These are phyloP conservation scores for Fragaria nilgerrensis DNA, from an alignment of 306 rosid genomes.

Conservation along the genomic window DNA sequence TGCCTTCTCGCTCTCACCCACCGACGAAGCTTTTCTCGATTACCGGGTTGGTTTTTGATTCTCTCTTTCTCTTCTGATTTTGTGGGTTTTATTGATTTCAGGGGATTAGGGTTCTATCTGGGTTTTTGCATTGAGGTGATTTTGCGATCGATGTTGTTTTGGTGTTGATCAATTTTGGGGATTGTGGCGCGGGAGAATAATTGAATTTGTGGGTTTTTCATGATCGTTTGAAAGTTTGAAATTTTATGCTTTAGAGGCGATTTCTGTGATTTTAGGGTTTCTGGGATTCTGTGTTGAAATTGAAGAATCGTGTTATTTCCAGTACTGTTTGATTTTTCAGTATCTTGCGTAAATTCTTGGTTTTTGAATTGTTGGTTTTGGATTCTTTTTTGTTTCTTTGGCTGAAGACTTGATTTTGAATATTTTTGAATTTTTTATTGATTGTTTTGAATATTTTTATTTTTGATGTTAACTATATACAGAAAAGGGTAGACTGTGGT, in stretches of 20 bases:
- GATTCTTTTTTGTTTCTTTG: background rate
- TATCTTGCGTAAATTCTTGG: background rate
- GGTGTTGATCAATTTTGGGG: background rate
- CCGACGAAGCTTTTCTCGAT: background rate
- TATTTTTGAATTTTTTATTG: background rate
- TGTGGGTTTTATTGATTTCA: background rate
- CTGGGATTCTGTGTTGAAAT: background rate
- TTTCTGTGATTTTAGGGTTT: background rate
- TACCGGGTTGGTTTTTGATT: conserved; percentile 12
- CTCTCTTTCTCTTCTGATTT: background rate
- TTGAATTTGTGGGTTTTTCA: background rate
- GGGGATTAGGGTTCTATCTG: background rate
- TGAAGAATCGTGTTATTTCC: background rate
- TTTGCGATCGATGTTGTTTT: background rate
- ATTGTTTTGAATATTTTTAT: background rate
- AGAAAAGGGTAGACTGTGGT: background rate
- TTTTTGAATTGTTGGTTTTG: background rate
- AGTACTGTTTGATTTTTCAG: background rate
- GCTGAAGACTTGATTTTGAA: background rate
- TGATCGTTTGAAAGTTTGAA: background rate
- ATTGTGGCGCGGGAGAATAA: background rate
- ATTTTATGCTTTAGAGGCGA: background rate
- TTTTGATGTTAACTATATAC: background rate
- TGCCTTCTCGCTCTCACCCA: background rate
- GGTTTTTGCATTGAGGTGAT: background rate